phyloP scores from a whole-genome alignment of 805 yeast genomes.

The Diddensiella caesifluorescens region DNA sequence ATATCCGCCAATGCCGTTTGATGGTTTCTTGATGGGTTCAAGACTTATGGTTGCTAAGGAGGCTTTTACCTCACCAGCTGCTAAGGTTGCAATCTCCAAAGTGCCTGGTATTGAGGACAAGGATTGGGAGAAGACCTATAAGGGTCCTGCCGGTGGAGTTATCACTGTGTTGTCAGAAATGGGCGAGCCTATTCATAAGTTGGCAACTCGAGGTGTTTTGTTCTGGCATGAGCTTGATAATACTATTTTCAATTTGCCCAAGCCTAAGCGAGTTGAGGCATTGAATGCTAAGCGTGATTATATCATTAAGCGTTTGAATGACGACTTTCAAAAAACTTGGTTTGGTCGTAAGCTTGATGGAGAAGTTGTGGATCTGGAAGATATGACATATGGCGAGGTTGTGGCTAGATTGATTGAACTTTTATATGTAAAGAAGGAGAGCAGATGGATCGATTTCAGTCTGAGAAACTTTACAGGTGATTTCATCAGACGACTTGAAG shows the following conservation, averaged over 20 bases:
- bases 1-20: conserved; percentile 98
- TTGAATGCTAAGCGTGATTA: conserved; percentile 77
- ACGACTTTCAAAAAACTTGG: conserved; percentile 98
- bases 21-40: conserved; percentile 93
- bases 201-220: conserved; percentile 95
- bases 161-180: conserved; percentile 95
- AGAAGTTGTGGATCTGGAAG: conserved; percentile 85
- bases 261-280: conserved; percentile 73
- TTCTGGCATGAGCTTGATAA: conserved; percentile 98
- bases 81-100: conserved; percentile 84
- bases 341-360: conserved; percentile 69
- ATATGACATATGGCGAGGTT: conserved; percentile 93
- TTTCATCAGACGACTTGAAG: conserved; percentile 90
- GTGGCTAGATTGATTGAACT: conserved; percentile 82
- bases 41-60: conserved; percentile 97
- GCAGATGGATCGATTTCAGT: conserved; percentile 82
- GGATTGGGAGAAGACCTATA: conserved; percentile 92
- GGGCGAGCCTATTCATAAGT: conserved; percentile 99
- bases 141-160: conserved; percentile 94
- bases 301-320: conserved; percentile 78
- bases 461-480: conserved; percentile 83
- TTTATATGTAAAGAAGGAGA: conserved; percentile 71
- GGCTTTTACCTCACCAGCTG: conserved; percentile 88
- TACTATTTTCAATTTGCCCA: conserved; percentile 85
- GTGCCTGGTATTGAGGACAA: conserved; percentile 86